A percentile compares a stretch with the other conserved stretches of the same genome.
Evolutionary conservation across 1,284 basidiomycete species (phyloP).

Genomic region (Sporisorium reilianum): DNA sequence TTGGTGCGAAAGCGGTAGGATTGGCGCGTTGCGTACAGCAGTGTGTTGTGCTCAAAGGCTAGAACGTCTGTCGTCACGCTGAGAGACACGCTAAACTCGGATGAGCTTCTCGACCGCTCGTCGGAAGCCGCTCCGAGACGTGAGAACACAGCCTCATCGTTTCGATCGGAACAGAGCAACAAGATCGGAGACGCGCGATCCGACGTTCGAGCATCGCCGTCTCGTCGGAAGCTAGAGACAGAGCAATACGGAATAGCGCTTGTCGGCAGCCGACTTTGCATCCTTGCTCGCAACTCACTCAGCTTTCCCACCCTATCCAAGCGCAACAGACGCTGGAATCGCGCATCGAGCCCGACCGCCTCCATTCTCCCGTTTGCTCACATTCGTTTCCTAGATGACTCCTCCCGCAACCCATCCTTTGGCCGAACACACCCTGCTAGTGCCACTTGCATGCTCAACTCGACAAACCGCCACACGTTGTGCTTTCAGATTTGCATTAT

Average conservation of each 20-base stretch:
- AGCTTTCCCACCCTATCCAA: no score
- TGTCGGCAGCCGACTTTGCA: neutral
- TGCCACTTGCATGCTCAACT: no score
- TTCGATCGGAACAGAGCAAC: neutral
- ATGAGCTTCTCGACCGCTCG: neutral
- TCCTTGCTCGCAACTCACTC: no score
- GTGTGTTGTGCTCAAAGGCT: neutral
- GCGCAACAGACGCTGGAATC: neutral
- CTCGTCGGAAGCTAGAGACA: conserved; percentile 1
- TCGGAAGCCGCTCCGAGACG: neutral
- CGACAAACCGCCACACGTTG: neutral
- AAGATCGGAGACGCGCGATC: neutral
- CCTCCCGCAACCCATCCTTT: no score
- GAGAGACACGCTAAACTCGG: neutral
- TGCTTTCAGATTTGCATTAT: conserved; percentile 19
- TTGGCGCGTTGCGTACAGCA: conserved; percentile 4
- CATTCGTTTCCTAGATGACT: no score
- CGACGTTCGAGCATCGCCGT: neutral
- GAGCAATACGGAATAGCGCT: neutral
- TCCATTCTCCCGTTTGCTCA: neutral
- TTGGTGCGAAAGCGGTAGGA: no score
- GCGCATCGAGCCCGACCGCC: neutral
- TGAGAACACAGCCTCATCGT: neutral
- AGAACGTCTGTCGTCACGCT: no score
- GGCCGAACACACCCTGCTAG: neutral